Evolutionary conservation across 2,329 filamentous ascomycete genomes (phyloP), one percentile per base, ranked within the genome.

Genomic region (Penicillium sp.): DNA sequence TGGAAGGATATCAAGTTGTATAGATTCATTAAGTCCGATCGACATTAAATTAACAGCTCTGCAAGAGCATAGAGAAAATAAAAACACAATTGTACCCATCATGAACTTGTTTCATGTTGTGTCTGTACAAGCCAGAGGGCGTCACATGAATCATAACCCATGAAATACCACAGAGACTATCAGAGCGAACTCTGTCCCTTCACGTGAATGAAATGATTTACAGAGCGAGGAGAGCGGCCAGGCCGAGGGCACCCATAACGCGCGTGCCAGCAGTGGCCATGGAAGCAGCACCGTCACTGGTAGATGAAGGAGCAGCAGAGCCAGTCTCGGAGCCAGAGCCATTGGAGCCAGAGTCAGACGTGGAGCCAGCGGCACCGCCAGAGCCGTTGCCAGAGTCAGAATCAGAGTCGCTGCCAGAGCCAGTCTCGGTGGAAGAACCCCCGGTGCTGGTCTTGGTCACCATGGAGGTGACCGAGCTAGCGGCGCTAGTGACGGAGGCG

Each of bases 141-240:
- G 33, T 43, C 28, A 50, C 48, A 40, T 42, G 39, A 40, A 50
- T 50, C 56, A 43, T 54, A 55, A 55, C 45, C 52, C 53, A 50
- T 52, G 35, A 41, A 51, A 50, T 33, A 45, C 40, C 36, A 30
- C 9, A n/a, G 33, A 30, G 22, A 34, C 14, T 29, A 41, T 33
- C 19, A 49, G 22, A 19, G 25, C n/a, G 18, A 14, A 40, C 16
- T 18, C 29, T 29, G 46, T 18, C 4, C 22, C 22, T 49, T 51
- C 19, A 19, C 11, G 30, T 46, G 22, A 30, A 16, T 18, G 12
- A 27, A 18, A n/a, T 12, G 40, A 41, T 58, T 67, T 70, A 75
- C 58, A 74, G 61, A 25, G 69, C 59, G 47, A 75, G 57, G 46
- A 75, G 55, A 46, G 72, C 74, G 47, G 68, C 71, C 29, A 76